Percentiles rank a stretch among this genome's conserved stretches.
phyloP scores from a whole-genome alignment of 768 basidiomycete genomes.

The Sarcodon sp. region DNA sequence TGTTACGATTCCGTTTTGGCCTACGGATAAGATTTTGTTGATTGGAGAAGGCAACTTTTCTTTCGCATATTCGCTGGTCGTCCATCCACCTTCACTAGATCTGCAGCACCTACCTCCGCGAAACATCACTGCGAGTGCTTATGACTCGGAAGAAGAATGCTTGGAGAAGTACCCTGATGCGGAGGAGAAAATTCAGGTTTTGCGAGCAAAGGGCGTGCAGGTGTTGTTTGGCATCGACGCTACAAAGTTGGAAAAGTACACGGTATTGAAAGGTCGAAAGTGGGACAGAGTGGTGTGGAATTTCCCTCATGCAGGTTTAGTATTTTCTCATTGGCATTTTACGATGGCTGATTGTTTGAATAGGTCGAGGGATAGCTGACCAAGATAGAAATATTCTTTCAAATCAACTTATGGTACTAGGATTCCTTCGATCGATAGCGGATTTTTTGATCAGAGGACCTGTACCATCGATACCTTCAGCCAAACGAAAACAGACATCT shows the following conservation, averaged over 20 bases:
- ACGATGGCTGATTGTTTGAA: constrained; percentile 4
- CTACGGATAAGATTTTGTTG: constrained; percentile 58
- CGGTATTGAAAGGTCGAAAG: constrained; percentile 41
- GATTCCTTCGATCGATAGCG: constrained; percentile 67
- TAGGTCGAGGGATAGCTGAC: constrained; percentile 84
- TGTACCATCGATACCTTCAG: constrained; percentile 26
- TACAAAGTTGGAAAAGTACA: constrained; percentile 51
- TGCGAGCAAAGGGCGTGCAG: constrained; percentile 48
- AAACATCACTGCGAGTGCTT: constrained; percentile 79
- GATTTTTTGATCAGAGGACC: constrained; percentile 46
- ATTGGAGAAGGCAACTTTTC: constrained; percentile 96
- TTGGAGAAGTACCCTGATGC: constrained; percentile 77
- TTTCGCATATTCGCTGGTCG: constrained; percentile 64
- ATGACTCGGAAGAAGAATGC: constrained; percentile 68
- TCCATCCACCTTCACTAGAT: constrained; percentile 23
- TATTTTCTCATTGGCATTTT: background rate
- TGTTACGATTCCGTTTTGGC: constrained; percentile 46
- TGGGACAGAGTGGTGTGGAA: constrained; percentile 89
- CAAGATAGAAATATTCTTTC: constrained; percentile 87
- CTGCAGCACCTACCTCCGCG: constrained; percentile 40
- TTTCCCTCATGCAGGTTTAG: constrained; percentile 85
- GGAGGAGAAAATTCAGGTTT: constrained; percentile 34
- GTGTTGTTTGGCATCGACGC: constrained; percentile 81
- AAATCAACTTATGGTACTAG: constrained; percentile 76
- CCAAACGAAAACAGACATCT: constrained; percentile 29